phyloP scores from a whole-genome alignment of 2,329 filamentous ascomycete genomes.

The Aschersonia sp. region DNA sequence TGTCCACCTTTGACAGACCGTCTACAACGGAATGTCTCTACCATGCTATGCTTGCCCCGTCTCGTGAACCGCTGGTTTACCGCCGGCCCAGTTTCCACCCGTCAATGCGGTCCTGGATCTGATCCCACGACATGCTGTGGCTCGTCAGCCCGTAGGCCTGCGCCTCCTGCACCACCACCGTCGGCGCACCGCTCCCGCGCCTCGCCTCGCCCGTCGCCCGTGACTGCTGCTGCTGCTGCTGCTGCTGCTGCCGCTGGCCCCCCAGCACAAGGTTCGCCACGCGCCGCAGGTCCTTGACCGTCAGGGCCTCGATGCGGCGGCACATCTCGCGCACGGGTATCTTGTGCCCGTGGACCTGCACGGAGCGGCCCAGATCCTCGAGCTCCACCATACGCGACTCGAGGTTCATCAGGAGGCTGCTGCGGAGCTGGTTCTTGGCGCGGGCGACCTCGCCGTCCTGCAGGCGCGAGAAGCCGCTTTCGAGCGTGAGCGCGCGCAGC shows the following conservation, averaged over 20 bases:
- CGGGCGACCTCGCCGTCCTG: slow-evolving; percentile 67
- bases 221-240: no score
- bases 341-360: slow-evolving; percentile 92
- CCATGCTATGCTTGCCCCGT: no score
- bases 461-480: slow-evolving; percentile 59
- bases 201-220: slow-evolving; percentile 42
- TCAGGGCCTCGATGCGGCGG: slow-evolving; percentile 66
- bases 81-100: slow-evolving; percentile 65
- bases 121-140: slow-evolving; percentile 64
- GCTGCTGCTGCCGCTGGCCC: slow-evolving; percentile 25
- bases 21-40: no score
- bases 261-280: slow-evolving; percentile 69
- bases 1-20: no score
- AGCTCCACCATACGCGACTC: slow-evolving; percentile 95
- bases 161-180: slow-evolving; percentile 87
- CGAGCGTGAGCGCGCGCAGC: slow-evolving; percentile 61
- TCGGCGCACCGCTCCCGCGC: slow-evolving; percentile 71
- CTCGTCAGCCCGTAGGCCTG: slow-evolving; percentile 55
- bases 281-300: slow-evolving; percentile 62
- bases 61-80: neutral
- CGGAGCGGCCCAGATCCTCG: slow-evolving; percentile 85
- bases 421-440: slow-evolving; percentile 93
- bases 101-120: slow-evolving; percentile 76
- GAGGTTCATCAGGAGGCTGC: slow-evolving; percentile 87
- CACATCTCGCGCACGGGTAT: slow-evolving; percentile 92